Evolutionary conservation across 1,139 yeast genomes (phyloP).

Genomic region (Hyphopichia burtonii): DNA sequence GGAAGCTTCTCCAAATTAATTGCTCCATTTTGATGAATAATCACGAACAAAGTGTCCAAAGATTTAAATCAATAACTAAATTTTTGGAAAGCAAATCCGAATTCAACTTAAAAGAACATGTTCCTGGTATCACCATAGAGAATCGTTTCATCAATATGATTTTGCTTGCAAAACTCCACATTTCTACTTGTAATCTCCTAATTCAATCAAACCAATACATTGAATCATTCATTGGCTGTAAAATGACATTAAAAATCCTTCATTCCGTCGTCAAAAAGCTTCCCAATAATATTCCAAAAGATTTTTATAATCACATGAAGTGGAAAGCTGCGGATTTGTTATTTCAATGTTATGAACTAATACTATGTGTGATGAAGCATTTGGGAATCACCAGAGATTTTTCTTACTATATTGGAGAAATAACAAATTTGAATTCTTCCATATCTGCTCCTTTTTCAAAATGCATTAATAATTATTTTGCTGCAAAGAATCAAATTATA

Average conservation of each 20-base stretch:
- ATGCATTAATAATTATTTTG: conserved; percentile 21
- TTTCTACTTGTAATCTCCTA: conserved; percentile 23
- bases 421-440: conserved; percentile 31
- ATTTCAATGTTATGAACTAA: conserved; percentile 29
- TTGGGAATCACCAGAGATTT: conserved; percentile 58
- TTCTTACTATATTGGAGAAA: conserved; percentile 49
- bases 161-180: conserved; percentile 35
- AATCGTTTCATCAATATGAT: conserved; percentile 34
- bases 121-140: neutral
- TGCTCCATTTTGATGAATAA: conserved; percentile 17
- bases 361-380: conserved; percentile 36
- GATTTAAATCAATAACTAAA: conserved; percentile 20
- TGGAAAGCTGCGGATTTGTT: conserved; percentile 36
- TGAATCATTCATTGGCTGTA: conserved; percentile 28
- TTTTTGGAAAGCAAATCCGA: conserved; percentile 29
- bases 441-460: conserved; percentile 28
- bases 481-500: conserved; percentile 4
- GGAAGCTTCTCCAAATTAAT: conserved; percentile 34
- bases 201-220: conserved; percentile 12
- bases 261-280: conserved; percentile 42
- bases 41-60: conserved; percentile 17
- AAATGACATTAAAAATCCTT: conserved; percentile 39
- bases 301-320: conserved; percentile 23
- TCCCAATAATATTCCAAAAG: conserved; percentile 17
- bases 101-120: conserved; percentile 20